Base-by-base conservation (phyloP, 2,329 filamentous ascomycete genomes). In the Zymoseptoria ardabiliae region DNA sequence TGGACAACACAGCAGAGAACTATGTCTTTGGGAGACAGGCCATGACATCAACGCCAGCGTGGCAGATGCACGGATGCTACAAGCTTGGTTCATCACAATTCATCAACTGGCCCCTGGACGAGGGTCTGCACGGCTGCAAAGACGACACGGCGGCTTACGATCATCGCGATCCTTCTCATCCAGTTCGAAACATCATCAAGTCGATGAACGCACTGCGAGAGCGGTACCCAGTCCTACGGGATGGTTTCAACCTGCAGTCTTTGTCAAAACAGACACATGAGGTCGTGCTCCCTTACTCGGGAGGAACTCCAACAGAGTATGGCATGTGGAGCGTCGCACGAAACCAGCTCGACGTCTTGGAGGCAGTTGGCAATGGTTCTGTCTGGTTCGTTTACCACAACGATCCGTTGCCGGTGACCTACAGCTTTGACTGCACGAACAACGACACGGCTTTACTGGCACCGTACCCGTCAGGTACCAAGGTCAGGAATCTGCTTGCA, bases 61-160 rank as follows among this genome's bases (percentile, higher is more conserved):
- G 84, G 84, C 81, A 83, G 64, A 75, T 77, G 11, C 84, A 86
- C 64, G 84, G 84, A 4, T 86, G 84, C 68, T 86, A 85, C 69
- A 71, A 72, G 8, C 73, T 85, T 2, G 74, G 77, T n/a, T 79
- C 78, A 13, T 76, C 77, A 1, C 80, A 84, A 58, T 85, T 84
- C 65, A 79, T 76, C 61, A 65, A 82, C 4, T 82, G 82, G 73
- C 83, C 82, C 0, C 71, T 83, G 20, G 77, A 81, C 23, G 74
- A 76, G 55, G 78, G 79, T 2, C 70, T 75, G 1, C 60, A 74
- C 51, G 84, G 82, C 4, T 86, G 84, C 63, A 63, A 79, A 49
- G 82, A 85, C 62, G 77, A 79, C 23, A 70, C 72, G 11, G 80
- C 82, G 53, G 79, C 79, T 35, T 78, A 80, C 48, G 83, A 86